phyloP scores from a whole-genome alignment of 352 stramenopile genomes.

The Phytophthora sp. region DNA sequence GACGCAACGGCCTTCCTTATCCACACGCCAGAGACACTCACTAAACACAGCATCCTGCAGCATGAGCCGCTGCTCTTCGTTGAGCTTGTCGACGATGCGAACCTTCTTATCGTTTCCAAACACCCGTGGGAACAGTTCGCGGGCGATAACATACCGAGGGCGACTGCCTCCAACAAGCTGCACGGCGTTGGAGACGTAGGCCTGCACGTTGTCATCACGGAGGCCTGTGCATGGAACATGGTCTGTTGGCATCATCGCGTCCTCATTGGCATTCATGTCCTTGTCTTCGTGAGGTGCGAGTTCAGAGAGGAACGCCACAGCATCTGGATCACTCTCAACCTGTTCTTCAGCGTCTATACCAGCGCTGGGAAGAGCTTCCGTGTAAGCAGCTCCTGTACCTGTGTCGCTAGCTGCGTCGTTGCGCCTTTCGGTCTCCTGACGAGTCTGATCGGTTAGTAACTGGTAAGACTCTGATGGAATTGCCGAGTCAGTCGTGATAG shows the following conservation, averaged over 20 bases:
- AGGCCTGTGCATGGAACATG: slow-evolving; percentile 67
- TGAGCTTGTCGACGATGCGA: slow-evolving; percentile 69
- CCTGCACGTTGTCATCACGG: slow-evolving; percentile 64
- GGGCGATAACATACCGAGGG: slow-evolving; percentile 82
- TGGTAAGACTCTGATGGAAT: slow-evolving; percentile 16
- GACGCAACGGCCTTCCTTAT: slow-evolving; percentile 75
- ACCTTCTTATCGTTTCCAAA: slow-evolving; percentile 66
- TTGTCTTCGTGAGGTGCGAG: slow-evolving; percentile 14
- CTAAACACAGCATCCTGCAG: slow-evolving; percentile 79
- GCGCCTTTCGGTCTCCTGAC: slow-evolving; percentile 8
- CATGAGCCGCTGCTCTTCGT: slow-evolving; percentile 53
- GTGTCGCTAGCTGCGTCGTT: neutral
- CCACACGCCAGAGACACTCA: slow-evolving; percentile 82
- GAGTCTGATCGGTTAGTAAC: slow-evolving; percentile 2
- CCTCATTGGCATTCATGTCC: slow-evolving; percentile 15
- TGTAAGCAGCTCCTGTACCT: neutral
- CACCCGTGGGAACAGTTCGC: slow-evolving; percentile 70
- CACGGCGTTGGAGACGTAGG: slow-evolving; percentile 66
- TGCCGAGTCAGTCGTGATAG: slow-evolving; percentile 16
- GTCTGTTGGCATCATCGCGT: slow-evolving; percentile 32
- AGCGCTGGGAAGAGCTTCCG: neutral
- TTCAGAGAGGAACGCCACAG: slow-evolving; percentile 39
- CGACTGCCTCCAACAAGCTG: slow-evolving; percentile 80
- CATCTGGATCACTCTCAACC: slow-evolving; percentile 29
- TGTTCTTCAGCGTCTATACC: slow-evolving; percentile 21